A percentile compares a stretch with the other conserved stretches of the same genome.
phyloP scores from a whole-genome alignment of 2,329 filamentous ascomycete species.

The Coleophoma eucalyptorum region DNA sequence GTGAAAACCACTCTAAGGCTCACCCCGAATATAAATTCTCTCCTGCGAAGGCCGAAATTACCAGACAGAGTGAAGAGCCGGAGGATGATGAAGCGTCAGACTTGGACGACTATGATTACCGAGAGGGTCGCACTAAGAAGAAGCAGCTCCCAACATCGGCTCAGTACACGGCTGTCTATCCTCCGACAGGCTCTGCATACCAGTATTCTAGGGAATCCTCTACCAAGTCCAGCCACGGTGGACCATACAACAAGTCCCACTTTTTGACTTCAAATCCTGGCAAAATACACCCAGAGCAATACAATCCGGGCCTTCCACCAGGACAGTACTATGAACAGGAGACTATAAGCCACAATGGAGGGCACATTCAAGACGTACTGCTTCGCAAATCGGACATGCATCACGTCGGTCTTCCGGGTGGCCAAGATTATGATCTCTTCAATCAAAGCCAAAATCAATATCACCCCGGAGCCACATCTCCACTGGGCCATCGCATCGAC shows the following conservation, averaged over 20 bases:
- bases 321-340: constrained; percentile 45
- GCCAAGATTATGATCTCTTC: constrained; percentile 26
- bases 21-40: constrained; percentile 95
- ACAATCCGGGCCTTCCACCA: constrained; percentile 34
- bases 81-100: constrained; percentile 38
- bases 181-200: constrained; percentile 24
- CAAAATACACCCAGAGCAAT: constrained; percentile 39
- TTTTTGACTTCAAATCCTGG: constrained; percentile 50
- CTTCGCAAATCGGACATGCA: constrained; percentile 35
- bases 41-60: constrained; percentile 60
- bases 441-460: constrained; percentile 12
- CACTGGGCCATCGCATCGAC: constrained; percentile 20
- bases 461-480: constrained; percentile 7
- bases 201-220: constrained; percentile 24
- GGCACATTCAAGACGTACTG: constrained; percentile 35
- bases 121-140: constrained; percentile 20
- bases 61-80: constrained; percentile 30
- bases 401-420: constrained; percentile 32
- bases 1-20: constrained; percentile 77
- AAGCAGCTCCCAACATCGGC: constrained; percentile 6
- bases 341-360: constrained; percentile 11
- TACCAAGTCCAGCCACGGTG: constrained; percentile 17
- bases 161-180: constrained; percentile 17
- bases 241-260: constrained; percentile 36
- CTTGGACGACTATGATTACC: constrained; percentile 42